A percentile compares a stretch with the other conserved stretches of the same genome.
phyloP scores from a whole-genome alignment of 805 yeast genomes.

The Candida sithepensis region DNA sequence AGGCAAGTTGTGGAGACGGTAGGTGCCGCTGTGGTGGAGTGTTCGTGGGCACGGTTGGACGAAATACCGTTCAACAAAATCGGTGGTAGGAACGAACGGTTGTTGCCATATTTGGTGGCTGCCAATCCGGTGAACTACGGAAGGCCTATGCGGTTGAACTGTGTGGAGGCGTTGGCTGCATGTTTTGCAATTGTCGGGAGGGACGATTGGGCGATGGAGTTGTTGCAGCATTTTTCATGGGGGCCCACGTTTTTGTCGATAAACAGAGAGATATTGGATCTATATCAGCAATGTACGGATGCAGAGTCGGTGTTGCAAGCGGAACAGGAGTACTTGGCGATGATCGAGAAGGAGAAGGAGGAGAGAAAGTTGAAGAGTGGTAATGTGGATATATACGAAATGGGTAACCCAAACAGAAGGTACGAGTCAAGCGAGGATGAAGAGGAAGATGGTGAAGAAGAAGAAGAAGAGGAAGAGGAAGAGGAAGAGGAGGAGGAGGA shows the following conservation, averaged over 20 bases:
- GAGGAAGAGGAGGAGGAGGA: constrained; percentile 13
- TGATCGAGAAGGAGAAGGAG: constrained; percentile 61
- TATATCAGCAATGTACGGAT: constrained; percentile 79
- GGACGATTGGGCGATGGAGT: constrained; percentile 78
- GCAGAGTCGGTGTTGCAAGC: constrained; percentile 67
- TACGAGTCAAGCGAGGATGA: constrained; percentile 22
- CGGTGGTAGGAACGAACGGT: constrained; percentile 85
- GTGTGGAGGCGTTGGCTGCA: constrained; percentile 97
- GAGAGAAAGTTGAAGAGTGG: constrained; percentile 54
- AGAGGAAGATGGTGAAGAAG: constrained; percentile 22
- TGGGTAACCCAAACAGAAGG: constrained; percentile 69
- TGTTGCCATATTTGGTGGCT: constrained; percentile 89
- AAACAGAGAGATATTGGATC: constrained; percentile 70
- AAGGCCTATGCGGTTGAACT: constrained; percentile 89
- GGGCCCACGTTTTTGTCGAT: constrained; percentile 84
- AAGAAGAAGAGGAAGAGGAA: constrained; percentile 22
- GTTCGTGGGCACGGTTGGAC: constrained; percentile 97
- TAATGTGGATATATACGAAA: constrained; percentile 66
- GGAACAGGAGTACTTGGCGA: constrained; percentile 70
- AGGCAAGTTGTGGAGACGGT: constrained; percentile 63
- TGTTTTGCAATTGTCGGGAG: constrained; percentile 93
- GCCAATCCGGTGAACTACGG: constrained; percentile 98
- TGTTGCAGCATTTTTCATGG: constrained; percentile 84
- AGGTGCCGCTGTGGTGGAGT: constrained; percentile 98
- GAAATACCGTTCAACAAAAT: constrained; percentile 93